Evolutionary conservation across 805 yeast species (phyloP).

Genomic region (Wickerhamiella sorbophila): DNA sequence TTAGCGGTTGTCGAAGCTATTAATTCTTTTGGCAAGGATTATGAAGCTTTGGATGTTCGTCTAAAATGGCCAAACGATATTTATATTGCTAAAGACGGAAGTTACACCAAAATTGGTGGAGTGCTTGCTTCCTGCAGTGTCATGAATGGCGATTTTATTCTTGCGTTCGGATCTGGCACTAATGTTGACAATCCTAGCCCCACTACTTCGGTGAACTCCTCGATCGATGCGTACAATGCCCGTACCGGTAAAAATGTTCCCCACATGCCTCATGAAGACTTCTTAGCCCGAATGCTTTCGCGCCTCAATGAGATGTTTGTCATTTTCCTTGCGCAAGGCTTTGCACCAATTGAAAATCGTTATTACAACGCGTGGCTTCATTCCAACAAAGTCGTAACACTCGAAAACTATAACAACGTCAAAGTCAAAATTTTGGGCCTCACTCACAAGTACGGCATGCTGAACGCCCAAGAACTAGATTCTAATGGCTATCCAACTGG

Average conservation of each 20-base stretch:
- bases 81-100: conserved; percentile 39
- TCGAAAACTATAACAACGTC: conserved; percentile 38
- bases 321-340: conserved; percentile 47
- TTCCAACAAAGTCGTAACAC: conserved; percentile 51
- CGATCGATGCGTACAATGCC: conserved; percentile 47
- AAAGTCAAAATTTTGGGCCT: conserved; percentile 67
- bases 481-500: conserved; percentile 36
- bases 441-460: conserved; percentile 68
- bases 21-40: conserved; percentile 46
- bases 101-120: conserved; percentile 67
- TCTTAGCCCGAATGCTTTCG: conserved; percentile 55
- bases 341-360: conserved; percentile 46
- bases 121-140: conserved; percentile 68
- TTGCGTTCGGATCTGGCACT: conserved; percentile 78
- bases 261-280: conserved; percentile 31
- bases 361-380: conserved; percentile 88
- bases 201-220: conserved; percentile 70
- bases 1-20: conserved; percentile 75
- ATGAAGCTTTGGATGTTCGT: conserved; percentile 59
- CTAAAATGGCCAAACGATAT: conserved; percentile 97
- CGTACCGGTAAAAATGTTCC: conserved; percentile 33
- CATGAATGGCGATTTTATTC: conserved; percentile 40
- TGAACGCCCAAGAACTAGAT: conserved; percentile 57
- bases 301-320: conserved; percentile 45
- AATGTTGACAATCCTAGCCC: conserved; percentile 81